Percentiles rank a stretch among this genome's conserved stretches.
Conservation (phyloP, 1,284 basidiomycete species). For the Microbotryum intermedium region DNA sequence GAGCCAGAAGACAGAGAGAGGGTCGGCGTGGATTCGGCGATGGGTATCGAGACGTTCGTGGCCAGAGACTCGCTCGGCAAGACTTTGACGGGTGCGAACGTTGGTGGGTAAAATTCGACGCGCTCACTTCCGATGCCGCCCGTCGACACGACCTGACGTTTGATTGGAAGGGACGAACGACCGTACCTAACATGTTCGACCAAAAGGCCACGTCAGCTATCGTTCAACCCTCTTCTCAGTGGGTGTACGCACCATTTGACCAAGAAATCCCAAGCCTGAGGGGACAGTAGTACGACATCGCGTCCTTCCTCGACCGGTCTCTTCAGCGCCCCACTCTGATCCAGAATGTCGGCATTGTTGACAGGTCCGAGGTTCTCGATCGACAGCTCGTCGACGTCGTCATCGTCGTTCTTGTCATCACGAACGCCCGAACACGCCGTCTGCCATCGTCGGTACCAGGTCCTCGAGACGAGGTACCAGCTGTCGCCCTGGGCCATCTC, state of each 20-base stretch:
- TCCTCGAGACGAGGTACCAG: conserved; percentile 64
- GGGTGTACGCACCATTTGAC: conserved; percentile 51
- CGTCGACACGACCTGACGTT: conserved; percentile 55
- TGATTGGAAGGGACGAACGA: conserved; percentile 47
- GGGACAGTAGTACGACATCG: conserved; percentile 70
- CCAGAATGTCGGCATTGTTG: conserved; percentile 59
- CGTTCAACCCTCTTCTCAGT: neutral
- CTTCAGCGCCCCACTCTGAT: conserved; percentile 36
- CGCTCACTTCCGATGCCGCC: conserved; percentile 5
- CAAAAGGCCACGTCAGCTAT: neutral
- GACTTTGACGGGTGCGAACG: conserved; percentile 52
- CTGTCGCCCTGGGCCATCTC: conserved; percentile 48
- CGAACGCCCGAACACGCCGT: conserved; percentile 57
- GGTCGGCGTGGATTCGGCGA: conserved; percentile 13
- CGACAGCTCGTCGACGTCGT: conserved; percentile 43
- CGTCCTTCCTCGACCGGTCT: conserved; percentile 52
- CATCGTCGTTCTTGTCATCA: conserved; percentile 54
- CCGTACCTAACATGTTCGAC: conserved; percentile 63
- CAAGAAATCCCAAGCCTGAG: conserved; percentile 62
- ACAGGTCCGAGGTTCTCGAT: conserved; percentile 56
- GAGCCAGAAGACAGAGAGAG: conserved; percentile 31
- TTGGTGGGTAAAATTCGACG: conserved; percentile 70
- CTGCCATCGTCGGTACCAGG: conserved; percentile 67
- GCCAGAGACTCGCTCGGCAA: conserved; percentile 28
- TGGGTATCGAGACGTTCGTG: conserved; percentile 8